A percentile compares a stretch with the other conserved stretches of the same genome.
These are phyloP conservation scores for Mycena pura DNA, from an alignment of 768 basidiomycete species.

Conservation along the genomic window DNA sequence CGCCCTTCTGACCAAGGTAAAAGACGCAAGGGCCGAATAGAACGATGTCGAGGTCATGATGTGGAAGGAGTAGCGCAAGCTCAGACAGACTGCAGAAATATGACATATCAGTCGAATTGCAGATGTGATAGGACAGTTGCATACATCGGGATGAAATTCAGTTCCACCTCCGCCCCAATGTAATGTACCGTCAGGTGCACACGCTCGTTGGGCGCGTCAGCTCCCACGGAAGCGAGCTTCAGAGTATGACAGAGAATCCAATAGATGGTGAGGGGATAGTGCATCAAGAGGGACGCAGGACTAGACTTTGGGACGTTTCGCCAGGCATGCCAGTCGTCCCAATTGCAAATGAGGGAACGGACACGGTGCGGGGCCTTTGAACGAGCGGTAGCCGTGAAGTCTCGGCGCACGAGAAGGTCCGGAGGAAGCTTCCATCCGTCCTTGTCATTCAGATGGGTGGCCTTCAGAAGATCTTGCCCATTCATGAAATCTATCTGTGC, in stretches of 20 bases:
- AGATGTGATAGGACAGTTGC: neutral
- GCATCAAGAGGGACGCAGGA: neutral
- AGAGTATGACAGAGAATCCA: neutral
- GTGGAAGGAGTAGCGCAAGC: neutral
- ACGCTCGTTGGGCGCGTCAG: neutral
- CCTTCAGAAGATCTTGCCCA: neutral
- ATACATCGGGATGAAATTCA: constrained; percentile 1
- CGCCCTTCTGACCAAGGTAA: neutral
- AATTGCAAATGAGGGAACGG: neutral
- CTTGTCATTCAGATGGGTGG: neutral
- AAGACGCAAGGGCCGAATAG: neutral
- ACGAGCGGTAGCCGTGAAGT: neutral
- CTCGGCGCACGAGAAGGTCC: neutral
- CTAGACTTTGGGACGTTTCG: neutral
- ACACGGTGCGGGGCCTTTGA: neutral
- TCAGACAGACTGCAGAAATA: constrained; percentile 1
- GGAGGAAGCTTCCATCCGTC: neutral
- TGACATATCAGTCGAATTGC: neutral
- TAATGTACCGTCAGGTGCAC: neutral
- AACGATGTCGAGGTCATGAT: neutral
- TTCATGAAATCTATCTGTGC: neutral
- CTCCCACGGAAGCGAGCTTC: neutral
- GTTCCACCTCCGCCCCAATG: constrained; percentile 4
- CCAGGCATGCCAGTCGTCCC: constrained; percentile 4
- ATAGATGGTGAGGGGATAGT: neutral